Percentiles rank a stretch among this genome's conserved stretches.
Conservation (phyloP, 164 flowering plant genomes). For the Kalanchoe fedtschenkoi region DNA sequence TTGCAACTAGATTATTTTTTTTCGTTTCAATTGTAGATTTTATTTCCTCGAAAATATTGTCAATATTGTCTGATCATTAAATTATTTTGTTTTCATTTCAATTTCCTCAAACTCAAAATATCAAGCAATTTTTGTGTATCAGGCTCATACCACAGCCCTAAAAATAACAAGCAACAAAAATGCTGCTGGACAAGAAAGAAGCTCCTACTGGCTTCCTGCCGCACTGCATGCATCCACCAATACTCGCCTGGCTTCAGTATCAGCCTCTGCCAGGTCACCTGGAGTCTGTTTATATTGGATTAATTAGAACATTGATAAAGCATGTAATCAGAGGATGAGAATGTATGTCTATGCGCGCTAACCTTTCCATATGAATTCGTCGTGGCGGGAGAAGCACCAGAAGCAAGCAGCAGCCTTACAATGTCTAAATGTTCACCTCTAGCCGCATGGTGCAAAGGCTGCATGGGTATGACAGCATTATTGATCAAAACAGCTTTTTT, state of each 20-base stretch:
- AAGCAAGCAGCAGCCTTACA: slow-evolving; percentile 39
- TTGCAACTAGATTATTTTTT: no score
- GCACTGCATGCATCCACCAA: slow-evolving; percentile 30
- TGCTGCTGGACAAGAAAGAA: no score
- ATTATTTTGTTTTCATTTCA: no score
- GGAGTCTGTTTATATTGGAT: slow-evolving; percentile 30
- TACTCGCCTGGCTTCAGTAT: slow-evolving; percentile 41
- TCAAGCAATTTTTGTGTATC: no score
- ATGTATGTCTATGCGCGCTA: neutral
- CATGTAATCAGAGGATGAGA: neutral
- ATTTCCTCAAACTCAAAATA: no score
- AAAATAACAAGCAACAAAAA: no score
- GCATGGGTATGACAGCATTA: no score
- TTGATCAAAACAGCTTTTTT: no score
- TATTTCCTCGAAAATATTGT: no score
- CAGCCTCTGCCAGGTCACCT: slow-evolving; percentile 44
- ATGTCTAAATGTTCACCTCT: slow-evolving; percentile 74
- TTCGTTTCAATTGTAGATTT: no score
- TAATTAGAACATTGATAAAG: neutral
- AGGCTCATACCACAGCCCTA: no score
- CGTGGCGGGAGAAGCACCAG: slow-evolving; percentile 59
- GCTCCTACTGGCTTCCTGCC: neutral
- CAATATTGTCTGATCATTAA: no score
- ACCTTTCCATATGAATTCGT: slow-evolving; percentile 76
- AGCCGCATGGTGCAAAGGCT: slow-evolving; percentile 97